Conservation (phyloP, 768 basidiomycete genomes). For the Suillus alpinus region DNA sequence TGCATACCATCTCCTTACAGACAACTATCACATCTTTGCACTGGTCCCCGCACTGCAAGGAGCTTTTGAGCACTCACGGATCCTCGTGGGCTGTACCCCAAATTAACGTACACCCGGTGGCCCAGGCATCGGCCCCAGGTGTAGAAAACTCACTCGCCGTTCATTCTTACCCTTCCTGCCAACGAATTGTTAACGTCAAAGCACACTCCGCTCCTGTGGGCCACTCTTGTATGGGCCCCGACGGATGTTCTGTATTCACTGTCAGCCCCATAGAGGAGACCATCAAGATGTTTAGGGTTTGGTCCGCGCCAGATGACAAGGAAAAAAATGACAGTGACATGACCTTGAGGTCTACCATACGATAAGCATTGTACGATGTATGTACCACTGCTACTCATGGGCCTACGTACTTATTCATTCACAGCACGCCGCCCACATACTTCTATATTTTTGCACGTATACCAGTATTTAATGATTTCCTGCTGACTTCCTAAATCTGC, state of each 20-base stretch:
- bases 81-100: conserved; percentile 27
- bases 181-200: conserved; percentile 48
- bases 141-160: conserved; percentile 44
- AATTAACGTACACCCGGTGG: conserved; percentile 13
- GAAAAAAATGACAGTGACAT: conserved; percentile 21
- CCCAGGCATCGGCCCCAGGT: conserved; percentile 16
- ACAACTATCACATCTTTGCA: conserved; percentile 60
- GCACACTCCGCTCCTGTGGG: conserved; percentile 56
- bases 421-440: background rate
- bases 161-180: conserved; percentile 53
- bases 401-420: conserved; percentile 11
- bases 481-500: background rate
- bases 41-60: conserved; percentile 79
- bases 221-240: conserved; percentile 62
- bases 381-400: conserved; percentile 4
- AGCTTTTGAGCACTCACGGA: conserved; percentile 80
- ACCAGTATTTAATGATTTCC: conserved; percentile 1
- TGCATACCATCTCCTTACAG: conserved; percentile 40
- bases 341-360: conserved; percentile 23
- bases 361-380: conserved; percentile 13
- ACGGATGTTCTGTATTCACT: conserved; percentile 62
- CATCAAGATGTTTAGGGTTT: conserved; percentile 74
- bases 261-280: conserved; percentile 63
- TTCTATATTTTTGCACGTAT: conserved; percentile 1
- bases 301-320: conserved; percentile 34